Conservation (phyloP, 73 alveolate genomes). For the Urostyla sp. region DNA sequence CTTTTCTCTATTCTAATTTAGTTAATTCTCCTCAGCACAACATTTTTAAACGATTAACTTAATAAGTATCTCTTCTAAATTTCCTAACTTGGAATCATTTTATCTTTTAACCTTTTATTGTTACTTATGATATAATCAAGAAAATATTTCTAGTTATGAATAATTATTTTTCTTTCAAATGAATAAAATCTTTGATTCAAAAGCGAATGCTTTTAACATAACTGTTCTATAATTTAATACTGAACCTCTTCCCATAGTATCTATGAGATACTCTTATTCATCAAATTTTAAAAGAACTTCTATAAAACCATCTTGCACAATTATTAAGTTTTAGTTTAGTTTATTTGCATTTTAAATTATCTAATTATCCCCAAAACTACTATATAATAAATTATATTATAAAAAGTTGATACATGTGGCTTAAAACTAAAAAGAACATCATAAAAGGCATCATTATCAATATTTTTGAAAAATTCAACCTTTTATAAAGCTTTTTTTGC, state of each 20-base stretch:
- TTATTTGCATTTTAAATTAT: background rate
- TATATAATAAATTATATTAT: background rate
- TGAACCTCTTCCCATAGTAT: background rate
- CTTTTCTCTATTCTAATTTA: background rate
- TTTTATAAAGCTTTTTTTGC: constrained; percentile 3
- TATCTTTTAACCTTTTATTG: too few species aligned
- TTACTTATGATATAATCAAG: constrained; percentile 16
- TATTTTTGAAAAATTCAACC: constrained; percentile 4
- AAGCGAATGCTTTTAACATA: background rate
- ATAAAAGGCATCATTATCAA: constrained; percentile 15
- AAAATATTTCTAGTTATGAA: background rate
- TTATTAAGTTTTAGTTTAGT: background rate
- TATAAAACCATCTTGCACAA: background rate
- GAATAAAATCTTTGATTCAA: background rate
- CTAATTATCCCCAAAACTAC: background rate
- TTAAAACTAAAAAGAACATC: background rate
- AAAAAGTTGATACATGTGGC: background rate
- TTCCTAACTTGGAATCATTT: background rate
- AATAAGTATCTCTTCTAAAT: background rate
- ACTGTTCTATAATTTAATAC: background rate
- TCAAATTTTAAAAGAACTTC: constrained; percentile 3
- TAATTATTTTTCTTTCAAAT: background rate
- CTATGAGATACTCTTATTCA: background rate
- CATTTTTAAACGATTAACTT: background rate
- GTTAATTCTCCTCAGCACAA: background rate